phyloP scores from a whole-genome alignment of 192 early-diverging fungal species.

The Coemansia sp. region DNA sequence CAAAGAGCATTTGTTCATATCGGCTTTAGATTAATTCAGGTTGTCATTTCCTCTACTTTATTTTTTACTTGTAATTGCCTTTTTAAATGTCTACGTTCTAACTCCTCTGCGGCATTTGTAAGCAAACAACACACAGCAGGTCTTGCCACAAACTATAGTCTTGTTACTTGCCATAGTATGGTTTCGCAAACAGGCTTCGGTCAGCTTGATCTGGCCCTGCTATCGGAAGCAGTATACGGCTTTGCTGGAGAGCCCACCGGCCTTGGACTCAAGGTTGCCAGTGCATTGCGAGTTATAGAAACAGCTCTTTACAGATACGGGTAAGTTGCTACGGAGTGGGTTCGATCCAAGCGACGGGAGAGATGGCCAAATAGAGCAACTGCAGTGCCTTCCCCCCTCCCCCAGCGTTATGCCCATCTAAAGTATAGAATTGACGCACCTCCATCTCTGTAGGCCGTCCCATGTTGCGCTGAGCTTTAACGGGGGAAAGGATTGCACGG shows the following conservation, averaged over 20 bases:
- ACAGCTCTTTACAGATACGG: slow-evolving; percentile 55
- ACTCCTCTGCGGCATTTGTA: not conserved
- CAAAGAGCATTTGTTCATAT: not conserved
- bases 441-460: slow-evolving; percentile 53
- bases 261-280: slow-evolving; percentile 38
- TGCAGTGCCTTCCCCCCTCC: too few species aligned
- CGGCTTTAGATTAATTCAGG: not conserved
- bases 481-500: slow-evolving; percentile 97
- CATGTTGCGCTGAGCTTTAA: slow-evolving; percentile 85
- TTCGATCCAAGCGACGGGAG: not conserved
- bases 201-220: slow-evolving; percentile 33
- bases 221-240: slow-evolving; percentile 32
- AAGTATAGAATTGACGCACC: not conserved
- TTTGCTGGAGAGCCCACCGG: slow-evolving; percentile 27
- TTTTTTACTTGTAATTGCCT: not conserved
- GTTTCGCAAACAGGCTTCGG: slow-evolving; percentile 28
- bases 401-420: not conserved
- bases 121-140: not conserved
- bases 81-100: slow-evolving; percentile 1
- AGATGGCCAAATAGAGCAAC: not conserved
- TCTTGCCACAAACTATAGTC: too few species aligned
- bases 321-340: slow-evolving; percentile 19
- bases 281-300: slow-evolving; percentile 45
- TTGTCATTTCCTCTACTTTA: not conserved
- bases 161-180: slow-evolving; percentile 13